Evolutionary conservation across 345 rosid species (phyloP).

Genomic region (Bruguiera gymnorhiza): DNA sequence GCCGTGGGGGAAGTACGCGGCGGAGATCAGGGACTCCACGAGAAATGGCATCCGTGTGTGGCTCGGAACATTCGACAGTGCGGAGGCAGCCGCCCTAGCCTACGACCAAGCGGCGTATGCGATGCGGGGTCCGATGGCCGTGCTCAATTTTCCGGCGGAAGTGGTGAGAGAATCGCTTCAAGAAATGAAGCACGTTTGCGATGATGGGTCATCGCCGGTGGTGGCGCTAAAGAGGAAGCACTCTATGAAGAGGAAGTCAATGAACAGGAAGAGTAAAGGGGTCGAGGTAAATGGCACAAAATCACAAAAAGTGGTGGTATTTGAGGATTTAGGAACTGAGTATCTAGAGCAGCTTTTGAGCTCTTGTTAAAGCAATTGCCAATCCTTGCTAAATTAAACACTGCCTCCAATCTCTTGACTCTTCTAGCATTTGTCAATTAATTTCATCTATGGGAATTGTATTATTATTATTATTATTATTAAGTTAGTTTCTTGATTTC

Average conservation of each 20-base stretch:
- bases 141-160: slow-evolving; percentile 43
- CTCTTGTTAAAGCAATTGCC: neutral
- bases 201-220: slow-evolving; percentile 48
- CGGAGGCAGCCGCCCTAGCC: slow-evolving; percentile 48
- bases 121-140: slow-evolving; percentile 39
- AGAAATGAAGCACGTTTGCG: slow-evolving; percentile 29
- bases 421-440: neutral
- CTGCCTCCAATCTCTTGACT: neutral
- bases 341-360: slow-evolving; percentile 4
- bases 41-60: slow-evolving; percentile 44
- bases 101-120: slow-evolving; percentile 50
- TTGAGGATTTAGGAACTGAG: slow-evolving; percentile 9
- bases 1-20: slow-evolving; percentile 55
- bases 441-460: neutral
- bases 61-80: slow-evolving; percentile 46
- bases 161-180: slow-evolving; percentile 41
- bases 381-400: neutral
- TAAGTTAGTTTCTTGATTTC: neutral
- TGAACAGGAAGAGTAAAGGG: neutral
- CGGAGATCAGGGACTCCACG: slow-evolving; percentile 47
- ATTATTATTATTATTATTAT: neutral
- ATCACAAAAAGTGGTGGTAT: slow-evolving; percentile 7
- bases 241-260: slow-evolving; percentile 38
- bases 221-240: slow-evolving; percentile 39
- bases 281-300: neutral